These are phyloP conservation scores for Sporobolomyces phaffii DNA, from an alignment of 768 basidiomycete genomes.

Conservation along the genomic window DNA sequence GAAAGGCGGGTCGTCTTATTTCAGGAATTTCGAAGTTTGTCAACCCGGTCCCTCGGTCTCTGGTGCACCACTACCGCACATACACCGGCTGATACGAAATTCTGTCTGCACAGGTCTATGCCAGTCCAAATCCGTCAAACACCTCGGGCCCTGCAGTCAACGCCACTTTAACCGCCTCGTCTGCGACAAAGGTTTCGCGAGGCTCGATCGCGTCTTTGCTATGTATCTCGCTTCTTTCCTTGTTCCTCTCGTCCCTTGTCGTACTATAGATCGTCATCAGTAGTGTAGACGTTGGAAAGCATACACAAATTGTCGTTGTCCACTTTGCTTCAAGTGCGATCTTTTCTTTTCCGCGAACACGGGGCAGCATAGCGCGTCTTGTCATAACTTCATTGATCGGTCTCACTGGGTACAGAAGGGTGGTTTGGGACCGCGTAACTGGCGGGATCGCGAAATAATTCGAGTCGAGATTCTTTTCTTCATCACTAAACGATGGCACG, in stretches of 20 bases:
- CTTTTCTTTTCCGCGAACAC: too few relatives aligned
- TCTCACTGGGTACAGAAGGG: too few relatives aligned
- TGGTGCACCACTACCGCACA: too few relatives aligned
- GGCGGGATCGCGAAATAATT: too few relatives aligned
- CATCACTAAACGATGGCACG: conserved; percentile 24
- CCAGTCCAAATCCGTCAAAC: not conserved
- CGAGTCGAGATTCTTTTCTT: too few relatives aligned
- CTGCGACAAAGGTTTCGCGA: not conserved
- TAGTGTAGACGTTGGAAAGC: too few relatives aligned
- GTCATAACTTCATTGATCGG: too few relatives aligned
- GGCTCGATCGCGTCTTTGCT: not conserved
- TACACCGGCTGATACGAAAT: not conserved
- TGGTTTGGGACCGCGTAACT: too few relatives aligned
- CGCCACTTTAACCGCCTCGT: not conserved
- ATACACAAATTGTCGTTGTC: too few relatives aligned
- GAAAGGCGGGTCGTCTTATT: not conserved
- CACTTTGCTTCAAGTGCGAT: too few relatives aligned
- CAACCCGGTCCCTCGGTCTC: not conserved
- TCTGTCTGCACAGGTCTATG: conserved; percentile 16
- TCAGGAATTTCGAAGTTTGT: conserved; percentile 16
- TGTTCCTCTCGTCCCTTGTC: not conserved
- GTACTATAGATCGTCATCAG: too few relatives aligned
- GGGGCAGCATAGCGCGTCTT: too few relatives aligned
- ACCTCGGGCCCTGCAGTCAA: conserved; percentile 12
- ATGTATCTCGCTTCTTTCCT: not conserved